Percentiles rank a stretch among this genome's conserved stretches.
These are phyloP conservation scores for Irpex rosettiformis DNA, from an alignment of 1,284 basidiomycete species.

Conservation along the genomic window DNA sequence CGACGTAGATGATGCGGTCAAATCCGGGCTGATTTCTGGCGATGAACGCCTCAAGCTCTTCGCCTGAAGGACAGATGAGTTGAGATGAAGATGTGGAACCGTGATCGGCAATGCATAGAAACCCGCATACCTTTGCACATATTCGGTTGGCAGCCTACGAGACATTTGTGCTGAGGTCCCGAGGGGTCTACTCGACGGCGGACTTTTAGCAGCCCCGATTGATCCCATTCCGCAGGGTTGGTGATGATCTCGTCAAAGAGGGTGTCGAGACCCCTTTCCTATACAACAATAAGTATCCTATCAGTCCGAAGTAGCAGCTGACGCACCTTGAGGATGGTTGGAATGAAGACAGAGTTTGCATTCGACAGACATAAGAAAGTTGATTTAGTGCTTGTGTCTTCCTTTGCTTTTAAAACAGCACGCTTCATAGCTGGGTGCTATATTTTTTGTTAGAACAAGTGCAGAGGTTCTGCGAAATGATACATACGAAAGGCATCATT, in stretches of 20 bases:
- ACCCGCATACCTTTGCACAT: slow-evolving; percentile 88
- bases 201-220: slow-evolving; percentile 74
- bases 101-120: neutral
- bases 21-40: slow-evolving; percentile 64
- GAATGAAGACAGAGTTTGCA: slow-evolving; percentile 91
- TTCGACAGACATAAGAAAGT: slow-evolving; percentile 93
- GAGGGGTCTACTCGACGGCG: slow-evolving; percentile 72
- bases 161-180: slow-evolving; percentile 82
- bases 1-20: slow-evolving; percentile 87
- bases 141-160: slow-evolving; percentile 89
- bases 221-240: slow-evolving; percentile 86
- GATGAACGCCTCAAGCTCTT: slow-evolving; percentile 85
- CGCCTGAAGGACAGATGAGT: slow-evolving; percentile 46
- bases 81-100: slow-evolving; percentile 1
- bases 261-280: slow-evolving; percentile 72
- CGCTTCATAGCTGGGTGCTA: slow-evolving; percentile 97
- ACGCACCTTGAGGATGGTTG: slow-evolving; percentile 78
- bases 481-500: slow-evolving; percentile 83
- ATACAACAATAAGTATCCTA: slow-evolving; percentile 4
- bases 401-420: slow-evolving; percentile 77
- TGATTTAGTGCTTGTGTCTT: slow-evolving; percentile 55
- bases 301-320: neutral
- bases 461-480: neutral
- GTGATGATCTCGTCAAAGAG: slow-evolving; percentile 89
- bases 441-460: neutral